Base-by-base conservation (phyloP, 176 grass and related monocot species). In the Phoenix roebelenii region DNA sequence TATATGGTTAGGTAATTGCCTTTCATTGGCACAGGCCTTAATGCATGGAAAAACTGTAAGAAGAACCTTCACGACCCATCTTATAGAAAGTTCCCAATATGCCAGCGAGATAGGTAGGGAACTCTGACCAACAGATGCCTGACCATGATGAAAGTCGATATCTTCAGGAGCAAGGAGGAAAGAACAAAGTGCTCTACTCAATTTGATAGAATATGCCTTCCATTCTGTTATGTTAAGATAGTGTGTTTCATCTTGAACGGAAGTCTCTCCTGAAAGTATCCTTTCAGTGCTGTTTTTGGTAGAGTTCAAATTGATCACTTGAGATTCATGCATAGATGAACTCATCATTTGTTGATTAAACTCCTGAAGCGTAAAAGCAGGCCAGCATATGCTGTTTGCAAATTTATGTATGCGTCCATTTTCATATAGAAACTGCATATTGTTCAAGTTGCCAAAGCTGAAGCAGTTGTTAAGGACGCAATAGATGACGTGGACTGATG, bases 61-160 rank as follows among this genome's bases (percentile, higher is more conserved):
- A 74, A 97, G 79, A 84, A 91, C 84, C 74, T 88, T 97, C 61
- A 97, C 85, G 50, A 91, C 77, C 87, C 92, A 97, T 62, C 87
- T 85, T 29, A 72, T 82, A 75, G 84, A 83, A 84, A 91, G 92
- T 57, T 97, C 92, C 81, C 92, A 88, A 74, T 91, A 97, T 44
- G 81, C 92, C 68, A 91, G 72, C 22, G 92, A 85, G 63, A 85
- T 73, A 74, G 83, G 77, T 32, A 80, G 63, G 30, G 77, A 81
- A 82, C 77, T 83, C 75, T 76, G 78, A 66, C 58, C 70, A 59
- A 71, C 49, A 81, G 77, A 54, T 63, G 72, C 66, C 74, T 83
- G 74, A 63, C 74, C 67, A 20, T 67, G 53, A 57, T 24, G 51
- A 63, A 77, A 74, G 66, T 74, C 73, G 29, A 80, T 85, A 32